Conservation (phyloP, 2,329 filamentous ascomycete species). For the Seiridium unicorne region DNA sequence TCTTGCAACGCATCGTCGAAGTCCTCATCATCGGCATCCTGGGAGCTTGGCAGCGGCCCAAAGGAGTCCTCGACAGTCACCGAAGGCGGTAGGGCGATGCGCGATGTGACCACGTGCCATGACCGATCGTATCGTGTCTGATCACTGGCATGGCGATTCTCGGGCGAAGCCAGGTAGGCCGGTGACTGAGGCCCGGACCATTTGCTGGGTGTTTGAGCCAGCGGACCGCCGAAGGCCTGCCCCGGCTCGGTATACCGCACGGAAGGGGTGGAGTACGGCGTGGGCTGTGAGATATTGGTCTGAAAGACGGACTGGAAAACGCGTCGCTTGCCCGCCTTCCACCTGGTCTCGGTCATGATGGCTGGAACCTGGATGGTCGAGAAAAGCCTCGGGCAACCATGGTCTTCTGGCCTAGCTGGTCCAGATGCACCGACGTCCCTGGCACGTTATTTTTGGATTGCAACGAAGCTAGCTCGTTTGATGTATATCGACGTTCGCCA, state of each 20-base stretch:
- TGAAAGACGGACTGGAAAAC: conserved; percentile 58
- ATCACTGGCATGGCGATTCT: conserved; percentile 36
- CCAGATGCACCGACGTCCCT: background rate
- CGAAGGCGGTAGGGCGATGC: conserved; percentile 55
- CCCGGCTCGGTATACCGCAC: conserved; percentile 38
- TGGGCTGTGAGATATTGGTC: conserved; percentile 47
- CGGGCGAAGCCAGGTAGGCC: conserved; percentile 17
- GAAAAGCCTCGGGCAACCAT: background rate
- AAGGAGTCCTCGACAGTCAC: conserved; percentile 55
- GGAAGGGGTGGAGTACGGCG: conserved; percentile 39
- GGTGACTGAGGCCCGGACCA: conserved; percentile 17
- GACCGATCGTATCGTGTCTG: conserved; percentile 60
- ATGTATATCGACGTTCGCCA: background rate
- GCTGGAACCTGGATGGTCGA: conserved; percentile 14
- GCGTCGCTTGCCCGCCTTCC: conserved; percentile 46
- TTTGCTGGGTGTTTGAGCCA: conserved; percentile 20
- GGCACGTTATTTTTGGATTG: conserved; percentile 1
- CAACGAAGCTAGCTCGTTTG: background rate
- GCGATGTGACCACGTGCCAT: conserved; percentile 61
- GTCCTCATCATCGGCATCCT: conserved; percentile 36
- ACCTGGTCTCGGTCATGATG: conserved; percentile 37
- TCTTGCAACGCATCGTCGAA: conserved; percentile 54
- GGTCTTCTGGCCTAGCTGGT: background rate
- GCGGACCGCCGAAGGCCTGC: conserved; percentile 44
- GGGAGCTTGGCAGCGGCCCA: conserved; percentile 42